These are phyloP conservation scores for Eustoma russellianum DNA, from an alignment of 257 asterid genomes.

Conservation along the genomic window DNA sequence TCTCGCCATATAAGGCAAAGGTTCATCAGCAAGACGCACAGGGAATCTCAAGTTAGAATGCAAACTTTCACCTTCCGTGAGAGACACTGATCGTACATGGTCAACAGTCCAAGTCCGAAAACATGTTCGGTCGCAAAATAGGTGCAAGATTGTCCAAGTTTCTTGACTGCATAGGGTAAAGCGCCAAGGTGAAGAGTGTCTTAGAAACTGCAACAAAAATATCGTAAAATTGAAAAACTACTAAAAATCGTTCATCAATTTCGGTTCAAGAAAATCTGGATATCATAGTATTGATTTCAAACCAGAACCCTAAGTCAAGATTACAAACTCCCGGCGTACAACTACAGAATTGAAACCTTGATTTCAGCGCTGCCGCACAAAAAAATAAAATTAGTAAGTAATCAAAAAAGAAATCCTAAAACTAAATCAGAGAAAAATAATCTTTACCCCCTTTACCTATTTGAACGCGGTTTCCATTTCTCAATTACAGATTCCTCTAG, in stretches of 20 bases:
- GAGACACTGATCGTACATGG: conserved; percentile 90
- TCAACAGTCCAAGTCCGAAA: conserved; percentile 76
- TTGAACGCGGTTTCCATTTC: not conserved
- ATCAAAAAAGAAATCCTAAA: too few species aligned
- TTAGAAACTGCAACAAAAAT: conserved; percentile 11
- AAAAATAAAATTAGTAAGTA: too few species aligned
- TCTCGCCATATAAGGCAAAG: too few species aligned
- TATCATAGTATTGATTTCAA: too few species aligned
- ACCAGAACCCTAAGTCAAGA: too few species aligned
- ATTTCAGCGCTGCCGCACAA: too few species aligned
- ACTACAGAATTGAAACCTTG: not conserved
- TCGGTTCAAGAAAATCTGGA: too few species aligned
- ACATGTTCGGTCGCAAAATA: conserved; percentile 94
- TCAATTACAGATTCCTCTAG: conserved; percentile 7
- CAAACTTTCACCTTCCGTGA: conserved; percentile 73
- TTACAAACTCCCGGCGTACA: too few species aligned
- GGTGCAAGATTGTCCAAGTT: conserved; percentile 75
- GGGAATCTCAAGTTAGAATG: not conserved
- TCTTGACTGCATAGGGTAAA: conserved; percentile 84
- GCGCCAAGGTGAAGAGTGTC: conserved; percentile 98
- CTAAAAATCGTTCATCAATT: too few species aligned
- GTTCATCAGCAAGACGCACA: too few species aligned
- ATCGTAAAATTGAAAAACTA: too few species aligned
- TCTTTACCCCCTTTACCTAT: conserved; percentile 8
- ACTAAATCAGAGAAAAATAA: too few species aligned